Evolutionary conservation across 2,329 filamentous ascomycete species (phyloP), one percentile per base, ranked within the genome.

Genomic region (Fusarium sp.): DNA sequence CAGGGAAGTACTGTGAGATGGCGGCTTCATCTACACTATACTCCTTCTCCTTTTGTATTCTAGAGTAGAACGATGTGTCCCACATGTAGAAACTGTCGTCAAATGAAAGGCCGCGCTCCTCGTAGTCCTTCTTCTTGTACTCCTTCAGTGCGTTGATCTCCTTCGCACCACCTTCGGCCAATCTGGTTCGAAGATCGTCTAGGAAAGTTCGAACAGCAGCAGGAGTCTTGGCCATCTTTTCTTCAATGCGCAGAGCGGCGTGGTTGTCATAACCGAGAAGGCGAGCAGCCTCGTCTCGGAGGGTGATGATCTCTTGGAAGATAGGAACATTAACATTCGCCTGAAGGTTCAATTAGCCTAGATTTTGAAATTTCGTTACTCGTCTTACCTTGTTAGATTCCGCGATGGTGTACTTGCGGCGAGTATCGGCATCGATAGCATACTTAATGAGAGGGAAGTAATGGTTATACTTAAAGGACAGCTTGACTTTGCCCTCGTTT

Each of bases 391-490:
- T 95, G 83, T 95, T 95, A 80, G 94, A 92, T 76, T 94, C 94
- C 17, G 87, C 88, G 68, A 94, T 86, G 65, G 93, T 92, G 50
- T 95, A 85, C 79, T 88, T 89, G 77, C 88, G 88, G 57, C 93
- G 87, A 7, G 90, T 91, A 70, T 92, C 90, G 20, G 91, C 85
- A 76, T 93, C 89, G 77, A 89, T 88, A 47, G 92, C 92, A 78
- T 94, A 94, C 84, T 94, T 95, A 74, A 94, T 85, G 2, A 92
- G 87, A 0, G 93, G 93, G 82, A 94, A 93, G 41, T 94, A 86
- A 79, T 95, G 93, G 3, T 93, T 93, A 80, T 95, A 95, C 83
- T 95, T 95, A 87, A 95, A 95, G 10, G 89, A 91, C 44, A 95
- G 84, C 81, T 89, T 91, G 76, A 94, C 84, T 79, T 93, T 92